Conservation (phyloP, 306 rosid genomes). For the barrel medic (Medicago truncatula) region MtrunA17r5.0-ANR NC_053048.1:4217501-4218000, state of each 20-base stretch:
- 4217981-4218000: slow-evolving; percentile 31
- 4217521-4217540: neutral
- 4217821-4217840: slow-evolving; percentile 26
- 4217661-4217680: neutral
- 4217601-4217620: slow-evolving; percentile 1
- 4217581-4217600: neutral
- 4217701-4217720: slow-evolving; percentile 9
- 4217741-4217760: neutral
- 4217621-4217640: neutral
- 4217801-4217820: slow-evolving; percentile 33
- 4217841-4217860: slow-evolving; percentile 3
- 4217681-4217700: neutral
- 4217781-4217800: slow-evolving; percentile 23
- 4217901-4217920: slow-evolving; percentile 2
- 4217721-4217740: neutral
- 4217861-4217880: slow-evolving; percentile 34
- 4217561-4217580: neutral
- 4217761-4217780: slow-evolving; percentile 29
- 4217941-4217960: slow-evolving; percentile 2
- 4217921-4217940: neutral
- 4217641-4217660: neutral
- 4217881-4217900: slow-evolving; percentile 22
- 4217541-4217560: slow-evolving; percentile 3
- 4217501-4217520: neutral
- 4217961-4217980: slow-evolving; percentile 16